Evolutionary conservation across 768 basidiomycete genomes (phyloP), one percentile per base, ranked within the genome.

Genomic region (Lentinula lateritia): DNA sequence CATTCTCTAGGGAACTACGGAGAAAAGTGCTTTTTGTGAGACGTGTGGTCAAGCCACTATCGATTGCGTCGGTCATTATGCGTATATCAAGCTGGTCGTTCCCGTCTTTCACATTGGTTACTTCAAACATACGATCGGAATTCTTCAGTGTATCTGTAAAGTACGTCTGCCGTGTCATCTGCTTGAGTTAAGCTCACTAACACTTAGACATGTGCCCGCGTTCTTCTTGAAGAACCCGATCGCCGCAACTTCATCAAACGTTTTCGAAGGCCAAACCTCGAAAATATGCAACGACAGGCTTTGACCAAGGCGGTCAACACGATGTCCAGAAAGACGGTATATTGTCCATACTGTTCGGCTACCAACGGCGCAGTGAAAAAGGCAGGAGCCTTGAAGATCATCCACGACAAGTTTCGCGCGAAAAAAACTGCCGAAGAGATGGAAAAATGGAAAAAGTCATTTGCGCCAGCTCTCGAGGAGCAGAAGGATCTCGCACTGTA

Each of bases 101-200:
- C 97, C 97, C 0, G 95, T 98, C 18, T 99, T 98, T 73, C 97
- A 99, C 71, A 93, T 98, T 61, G 97, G 97, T 6, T 99, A 93
- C 75, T 98, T 99, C 79, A 92, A 95, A 72, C 95, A 98, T 66
- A 93, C 90, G 16, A 93, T 98, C 62, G 83, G 84, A 28, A 90
- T 98, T 65, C 82, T 98, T 1, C 97, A 98, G 70, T 90, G 91
- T 66, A 95, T 98, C 65, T 99, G 97, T 83, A 99, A 99, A 78
- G 95, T 94, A 64, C 59, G 80, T 66, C 48, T 3, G 15, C 45
- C 34, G 6, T 53, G 1, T 16, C 12, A 12, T 61, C 36, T 58
- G 28, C 2, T 53, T 16, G 5, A 50, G 15, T 32, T 10, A 15
- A 16, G 46, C 18, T 42, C 35, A 52, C 61, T 65, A 34, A 69